Base-by-base conservation (phyloP, 371 early-diverging fungal genomes). In the Mortierella sp. region DNA sequence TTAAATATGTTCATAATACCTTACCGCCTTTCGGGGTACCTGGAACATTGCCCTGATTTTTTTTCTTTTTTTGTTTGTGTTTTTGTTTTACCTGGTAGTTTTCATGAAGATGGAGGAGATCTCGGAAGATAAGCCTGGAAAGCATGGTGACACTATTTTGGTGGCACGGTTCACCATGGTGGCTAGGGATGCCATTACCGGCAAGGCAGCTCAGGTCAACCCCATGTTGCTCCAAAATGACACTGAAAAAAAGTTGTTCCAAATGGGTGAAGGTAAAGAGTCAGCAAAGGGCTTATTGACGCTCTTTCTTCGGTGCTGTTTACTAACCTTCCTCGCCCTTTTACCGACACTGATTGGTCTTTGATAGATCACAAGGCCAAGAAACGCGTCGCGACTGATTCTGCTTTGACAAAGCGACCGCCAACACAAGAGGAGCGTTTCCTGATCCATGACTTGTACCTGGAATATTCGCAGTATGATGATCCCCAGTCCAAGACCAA, bases 121-220 rank as follows among this genome's bases (percentile, higher is more conserved):
- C 24, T 46, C 62, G 3, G 39, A 50, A 9, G 53, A 63, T 21
- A 59, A 75, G 26, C 54, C 64, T 6, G 64, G 49, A 9, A 34
- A 57, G n/a, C 60, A 50, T 15, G 68, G 72, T 6, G 87, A 89
- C 60, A 85, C 90, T 4, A 86, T 93, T 34, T 76, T 94, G n/a
- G 86, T 86, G 12, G 94, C 95, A 9, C 86, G 93, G 50, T 93
- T 97, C 78, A 94, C 93, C n/a, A 96, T 97, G 96, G 97, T 94
- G 11, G 97, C 96, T 1, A 81, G 90, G n/a, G 91, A 95, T 73
- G 85, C 92, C 5, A 68, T 78, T 23, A 93, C 94, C 1, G 81
- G 84, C 26, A 92, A 90, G 61, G 81, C 95, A 0, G 88, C 87
- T 6, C 84, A 86, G 48, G 86, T 97, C 49, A 93, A 92, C 61